Percentiles rank a stretch among this genome's conserved stretches.
Conservation (phyloP, 2,329 filamentous ascomycete species). For the Scortechinia acanthostroma region DNA sequence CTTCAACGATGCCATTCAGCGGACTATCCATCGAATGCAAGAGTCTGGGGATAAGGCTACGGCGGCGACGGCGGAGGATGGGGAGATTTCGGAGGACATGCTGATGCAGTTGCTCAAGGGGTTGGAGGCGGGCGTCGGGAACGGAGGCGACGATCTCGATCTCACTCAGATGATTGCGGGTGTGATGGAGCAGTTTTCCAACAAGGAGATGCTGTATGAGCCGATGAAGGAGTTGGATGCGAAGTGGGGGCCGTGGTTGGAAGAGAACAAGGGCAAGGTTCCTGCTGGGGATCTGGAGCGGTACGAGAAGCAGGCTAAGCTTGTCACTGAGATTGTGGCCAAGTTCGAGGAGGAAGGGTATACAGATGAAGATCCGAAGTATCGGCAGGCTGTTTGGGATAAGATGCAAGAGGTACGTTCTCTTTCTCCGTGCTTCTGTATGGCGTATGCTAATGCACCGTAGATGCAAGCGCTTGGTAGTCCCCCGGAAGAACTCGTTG, state of each 20-base stretch:
- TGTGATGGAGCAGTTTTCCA: conserved; percentile 98
- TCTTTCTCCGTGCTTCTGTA: not conserved
- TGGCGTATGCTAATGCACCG: not conserved
- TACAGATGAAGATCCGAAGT: conserved; percentile 71
- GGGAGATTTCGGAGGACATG: conserved; percentile 67
- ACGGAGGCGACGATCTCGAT: conserved; percentile 66
- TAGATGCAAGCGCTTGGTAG: conserved; percentile 96
- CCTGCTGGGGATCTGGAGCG: conserved; percentile 68
- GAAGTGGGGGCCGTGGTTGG: conserved; percentile 87
- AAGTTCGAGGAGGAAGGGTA: conserved; percentile 82
- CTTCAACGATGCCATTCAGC: conserved; percentile 87
- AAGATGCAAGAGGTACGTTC: conserved; percentile 85
- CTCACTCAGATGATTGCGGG: conserved; percentile 91
- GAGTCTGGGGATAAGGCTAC: conserved; percentile 79
- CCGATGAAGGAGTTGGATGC: conserved; percentile 95
- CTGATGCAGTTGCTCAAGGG: conserved; percentile 88
- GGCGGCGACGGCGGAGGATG: conserved; percentile 53
- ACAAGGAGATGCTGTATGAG: conserved; percentile 96
- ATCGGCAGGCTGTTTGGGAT: conserved; percentile 89
- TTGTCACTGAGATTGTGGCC: conserved; percentile 79
- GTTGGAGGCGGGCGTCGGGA: conserved; percentile 59
- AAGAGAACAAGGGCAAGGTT: conserved; percentile 63
- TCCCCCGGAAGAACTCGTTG: conserved; percentile 79
- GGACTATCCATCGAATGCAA: conserved; percentile 83
- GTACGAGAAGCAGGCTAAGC: conserved; percentile 71